Conservation (phyloP, 768 basidiomycete genomes). For the Mycena floridula region DNA sequence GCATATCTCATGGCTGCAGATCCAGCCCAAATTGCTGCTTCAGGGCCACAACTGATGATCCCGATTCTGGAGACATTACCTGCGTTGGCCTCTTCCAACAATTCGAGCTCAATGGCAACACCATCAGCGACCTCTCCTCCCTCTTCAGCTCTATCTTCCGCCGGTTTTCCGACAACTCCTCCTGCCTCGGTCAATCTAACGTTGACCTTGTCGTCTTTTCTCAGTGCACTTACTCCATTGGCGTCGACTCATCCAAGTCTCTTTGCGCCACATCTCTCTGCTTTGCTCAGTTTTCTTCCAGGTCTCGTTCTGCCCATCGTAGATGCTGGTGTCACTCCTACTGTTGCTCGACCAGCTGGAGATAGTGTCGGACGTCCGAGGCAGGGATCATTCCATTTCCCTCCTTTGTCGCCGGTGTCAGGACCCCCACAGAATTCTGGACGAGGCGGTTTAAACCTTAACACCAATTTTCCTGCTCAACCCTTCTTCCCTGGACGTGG, state of each 20-base stretch:
- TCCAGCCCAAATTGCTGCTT: slow-evolving; percentile 27
- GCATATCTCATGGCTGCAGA: slow-evolving; percentile 65
- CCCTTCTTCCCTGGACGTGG: slow-evolving; percentile 15
- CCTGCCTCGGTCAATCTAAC: no score
- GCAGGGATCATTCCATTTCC: not conserved
- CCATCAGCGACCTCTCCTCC: slow-evolving; percentile 24
- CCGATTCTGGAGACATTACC: slow-evolving; percentile 76
- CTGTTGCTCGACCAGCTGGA: slow-evolving; percentile 32
- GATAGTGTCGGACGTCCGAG: no score
- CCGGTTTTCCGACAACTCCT: slow-evolving; percentile 26
- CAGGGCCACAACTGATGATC: slow-evolving; percentile 38
- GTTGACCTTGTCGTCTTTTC: slow-evolving; percentile 54
- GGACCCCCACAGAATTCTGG: not conserved
- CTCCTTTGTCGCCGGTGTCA: not conserved
- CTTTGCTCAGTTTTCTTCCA: slow-evolving; percentile 65
- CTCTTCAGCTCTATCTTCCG: slow-evolving; percentile 8
- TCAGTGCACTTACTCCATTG: slow-evolving; percentile 65
- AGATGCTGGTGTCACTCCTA: slow-evolving; percentile 46
- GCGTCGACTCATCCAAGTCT: slow-evolving; percentile 59
- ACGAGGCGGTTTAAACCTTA: not conserved
- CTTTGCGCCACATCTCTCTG: slow-evolving; percentile 68
- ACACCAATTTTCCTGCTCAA: not conserved
- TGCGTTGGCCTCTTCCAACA: slow-evolving; percentile 27
- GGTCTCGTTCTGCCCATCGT: slow-evolving; percentile 58
- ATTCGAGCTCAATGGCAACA: not conserved